Base-by-base conservation (phyloP, 345 rosid genomes). In the Citrus australasica region DNA sequence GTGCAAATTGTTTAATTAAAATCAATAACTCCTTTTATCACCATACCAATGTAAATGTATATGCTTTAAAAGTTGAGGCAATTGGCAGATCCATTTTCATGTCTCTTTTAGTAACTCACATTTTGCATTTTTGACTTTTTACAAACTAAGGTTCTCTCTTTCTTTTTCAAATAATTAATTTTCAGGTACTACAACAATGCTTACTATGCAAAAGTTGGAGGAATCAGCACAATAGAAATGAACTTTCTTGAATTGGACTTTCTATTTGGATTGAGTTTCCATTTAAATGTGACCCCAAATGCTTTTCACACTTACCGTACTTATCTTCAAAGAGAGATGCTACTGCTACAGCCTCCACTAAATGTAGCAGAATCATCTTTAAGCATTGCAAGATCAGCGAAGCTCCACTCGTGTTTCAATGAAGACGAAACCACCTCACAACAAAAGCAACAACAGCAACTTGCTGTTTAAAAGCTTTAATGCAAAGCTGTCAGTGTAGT, bases 201-300 rank as follows among this genome's bases (percentile, higher is more conserved):
- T 7, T 95, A 87, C 84, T 95, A 93, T 73, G 98, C 98, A 17
- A 95, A 92, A 86, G 93, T 93, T 22, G 98, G 98, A 77, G 98
- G 97, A 75, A 91, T 95, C 76, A 93, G 90, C 92, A 95, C 87
- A 58, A 79, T 80, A 48, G 97, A 92, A 84, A 93, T 95, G 95
- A 95, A 95, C 78, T 86, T 82, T 73, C 89, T 95, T 11, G 98
- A 95, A 83, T 75, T 95, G 27, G 98, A 95, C 82, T 95, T 93
- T 68, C 83, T 95, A 25, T 95, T 95, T 73, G 97, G 98, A 19
- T 68, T 93, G 82, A 91, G 95, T 4, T 95, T 95, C 85, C 81
- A 89, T 25, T 82, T 95, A 76, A 92, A 93, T 84, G 92, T 93
- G 78, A 92, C 89, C 30, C 98, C 98, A 48, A 89, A 85, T 80